Conservation (phyloP, 2,329 filamentous ascomycete species). For the Drechslerella dactyloides region DNA sequence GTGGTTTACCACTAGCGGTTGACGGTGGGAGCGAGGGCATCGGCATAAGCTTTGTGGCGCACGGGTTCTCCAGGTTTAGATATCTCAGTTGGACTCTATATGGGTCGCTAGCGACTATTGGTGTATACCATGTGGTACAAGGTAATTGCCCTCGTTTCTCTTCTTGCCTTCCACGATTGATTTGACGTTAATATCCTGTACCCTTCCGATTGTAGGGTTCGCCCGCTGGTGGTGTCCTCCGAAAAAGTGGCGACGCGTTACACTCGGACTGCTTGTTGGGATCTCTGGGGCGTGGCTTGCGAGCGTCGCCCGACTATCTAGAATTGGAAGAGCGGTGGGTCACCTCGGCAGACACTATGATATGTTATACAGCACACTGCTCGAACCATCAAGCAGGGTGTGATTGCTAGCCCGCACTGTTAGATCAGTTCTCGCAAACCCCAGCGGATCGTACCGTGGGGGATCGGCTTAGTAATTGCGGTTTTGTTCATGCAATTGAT, state of each 20-base stretch:
- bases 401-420: neutral
- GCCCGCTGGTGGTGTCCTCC: slow-evolving; percentile 42
- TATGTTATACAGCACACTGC: slow-evolving; percentile 48
- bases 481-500: neutral
- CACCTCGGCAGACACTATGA: slow-evolving; percentile 54
- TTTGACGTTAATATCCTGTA: neutral
- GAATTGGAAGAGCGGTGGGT: slow-evolving; percentile 51
- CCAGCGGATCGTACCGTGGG: neutral
- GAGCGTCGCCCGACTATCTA: slow-evolving; percentile 51
- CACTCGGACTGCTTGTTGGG: slow-evolving; percentile 20
- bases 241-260: slow-evolving; percentile 27
- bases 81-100: slow-evolving; percentile 52
- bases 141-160: slow-evolving; percentile 35
- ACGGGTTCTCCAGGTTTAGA: slow-evolving; percentile 68
- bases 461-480: neutral
- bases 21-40: slow-evolving; percentile 88
- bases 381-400: neutral
- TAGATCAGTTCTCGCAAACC: neutral
- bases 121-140: slow-evolving; percentile 53
- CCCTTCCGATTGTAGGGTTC: slow-evolving; percentile 43
- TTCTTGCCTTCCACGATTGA: slow-evolving; percentile 8
- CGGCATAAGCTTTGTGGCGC: slow-evolving; percentile 79
- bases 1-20: slow-evolving; percentile 73
- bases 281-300: slow-evolving; percentile 52
- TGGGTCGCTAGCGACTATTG: slow-evolving; percentile 48